Conservation (phyloP, 2,329 filamentous ascomycete genomes). For the Alternaria sp. region DNA sequence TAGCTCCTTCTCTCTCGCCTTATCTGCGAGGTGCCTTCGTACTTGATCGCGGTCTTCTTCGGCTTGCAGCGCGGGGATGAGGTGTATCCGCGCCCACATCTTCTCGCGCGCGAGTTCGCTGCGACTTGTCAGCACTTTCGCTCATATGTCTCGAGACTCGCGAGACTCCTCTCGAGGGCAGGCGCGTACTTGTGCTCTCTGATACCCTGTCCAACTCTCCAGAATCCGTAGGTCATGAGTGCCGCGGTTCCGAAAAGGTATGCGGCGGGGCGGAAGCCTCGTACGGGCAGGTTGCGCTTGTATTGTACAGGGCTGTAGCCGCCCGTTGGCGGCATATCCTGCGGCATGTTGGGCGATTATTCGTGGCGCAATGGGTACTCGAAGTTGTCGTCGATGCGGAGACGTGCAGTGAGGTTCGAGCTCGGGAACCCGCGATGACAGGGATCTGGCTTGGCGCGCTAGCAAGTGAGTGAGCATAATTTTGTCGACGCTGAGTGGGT, state of each 20-base stretch:
- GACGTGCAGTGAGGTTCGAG: constrained; percentile 34
- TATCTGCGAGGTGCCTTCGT: constrained; percentile 82
- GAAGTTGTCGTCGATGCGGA: constrained; percentile 33
- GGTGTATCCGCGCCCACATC: constrained; percentile 95
- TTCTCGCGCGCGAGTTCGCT: constrained; percentile 96
- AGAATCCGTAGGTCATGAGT: constrained; percentile 91
- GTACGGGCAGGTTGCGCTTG: constrained; percentile 93
- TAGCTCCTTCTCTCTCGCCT: constrained; percentile 88
- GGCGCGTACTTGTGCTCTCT: constrained; percentile 84
- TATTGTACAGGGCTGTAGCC: constrained; percentile 98
- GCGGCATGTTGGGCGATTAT: constrained; percentile 72
- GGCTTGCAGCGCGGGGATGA: constrained; percentile 91
- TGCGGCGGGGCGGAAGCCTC: constrained; percentile 83
- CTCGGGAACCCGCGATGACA: constrained; percentile 26
- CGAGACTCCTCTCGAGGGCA: neutral
- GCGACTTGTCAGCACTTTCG: constrained; percentile 26
- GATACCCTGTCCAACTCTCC: constrained; percentile 79
- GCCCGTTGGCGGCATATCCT: constrained; percentile 95
- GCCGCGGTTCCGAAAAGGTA: constrained; percentile 78
- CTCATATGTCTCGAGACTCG: neutral
- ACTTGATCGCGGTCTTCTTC: constrained; percentile 97
- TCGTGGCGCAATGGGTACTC: constrained; percentile 37
- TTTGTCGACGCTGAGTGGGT: constrained; percentile 36
- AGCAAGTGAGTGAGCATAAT: constrained; percentile 30
- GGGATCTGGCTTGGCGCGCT: constrained; percentile 36